Percentiles rank a stretch among this genome's conserved stretches.
Conservation (phyloP, 345 rosid genomes). For the Euphorbia pulcherrima region DNA sequence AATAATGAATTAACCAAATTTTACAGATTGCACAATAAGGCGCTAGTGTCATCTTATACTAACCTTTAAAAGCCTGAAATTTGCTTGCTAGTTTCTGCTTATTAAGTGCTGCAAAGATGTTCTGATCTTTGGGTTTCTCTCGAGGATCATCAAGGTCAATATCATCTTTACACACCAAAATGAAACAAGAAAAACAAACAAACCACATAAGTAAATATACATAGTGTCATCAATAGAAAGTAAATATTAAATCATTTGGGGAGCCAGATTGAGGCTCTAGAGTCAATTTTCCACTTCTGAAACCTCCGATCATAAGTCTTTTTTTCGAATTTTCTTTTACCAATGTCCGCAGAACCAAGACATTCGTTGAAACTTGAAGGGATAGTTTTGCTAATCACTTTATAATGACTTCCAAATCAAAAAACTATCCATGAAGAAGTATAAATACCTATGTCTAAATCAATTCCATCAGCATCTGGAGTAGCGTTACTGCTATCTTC, state of each 20-base stretch:
- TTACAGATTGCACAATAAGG: background rate
- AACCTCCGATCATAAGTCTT: background rate
- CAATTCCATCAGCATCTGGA: slow-evolving; percentile 39
- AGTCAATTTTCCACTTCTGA: background rate
- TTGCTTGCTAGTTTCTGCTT: slow-evolving; percentile 71
- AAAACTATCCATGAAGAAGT: background rate
- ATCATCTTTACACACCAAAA: slow-evolving; percentile 57
- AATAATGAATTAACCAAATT: background rate
- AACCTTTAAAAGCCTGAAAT: slow-evolving; percentile 62
- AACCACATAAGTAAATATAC: background rate
- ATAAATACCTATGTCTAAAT: slow-evolving; percentile 69
- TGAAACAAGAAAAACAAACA: background rate
- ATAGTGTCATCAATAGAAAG: background rate
- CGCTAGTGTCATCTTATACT: slow-evolving; percentile 10
- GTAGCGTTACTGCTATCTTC: slow-evolving; percentile 29
- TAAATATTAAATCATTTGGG: background rate
- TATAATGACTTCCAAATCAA: background rate
- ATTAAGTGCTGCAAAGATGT: slow-evolving; percentile 54
- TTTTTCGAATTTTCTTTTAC: background rate
- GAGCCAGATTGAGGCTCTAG: background rate
- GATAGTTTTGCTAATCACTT: background rate
- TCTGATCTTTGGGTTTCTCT: slow-evolving; percentile 64
- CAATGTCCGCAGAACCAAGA: background rate
- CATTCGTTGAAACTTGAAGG: too few relatives aligned
- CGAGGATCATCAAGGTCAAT: slow-evolving; percentile 57